Evolutionary conservation across 176 grass and related monocot species (phyloP).

Genomic region (Triticum dicoccoides): DNA sequence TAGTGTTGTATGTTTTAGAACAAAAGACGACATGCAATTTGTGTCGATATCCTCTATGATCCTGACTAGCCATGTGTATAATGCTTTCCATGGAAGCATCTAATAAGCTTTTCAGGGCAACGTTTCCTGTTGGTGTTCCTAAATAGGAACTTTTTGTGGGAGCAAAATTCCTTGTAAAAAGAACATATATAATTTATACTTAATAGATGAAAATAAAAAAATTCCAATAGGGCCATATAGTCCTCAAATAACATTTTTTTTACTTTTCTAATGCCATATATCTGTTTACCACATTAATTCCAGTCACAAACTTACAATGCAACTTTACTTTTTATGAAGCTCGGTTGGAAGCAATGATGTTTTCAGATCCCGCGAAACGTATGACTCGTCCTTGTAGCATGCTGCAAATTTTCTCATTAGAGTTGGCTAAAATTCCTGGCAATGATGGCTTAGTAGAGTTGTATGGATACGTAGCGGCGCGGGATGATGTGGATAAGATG

Average conservation of each 20-base stretch:
- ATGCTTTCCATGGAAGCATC: background rate
- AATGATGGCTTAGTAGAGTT: background rate
- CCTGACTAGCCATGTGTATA: background rate
- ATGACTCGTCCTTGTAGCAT: background rate
- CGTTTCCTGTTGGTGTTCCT: slow-evolving; percentile 8
- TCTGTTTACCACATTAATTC: background rate
- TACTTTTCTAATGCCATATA: background rate
- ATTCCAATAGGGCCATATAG: background rate
- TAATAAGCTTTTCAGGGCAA: slow-evolving; percentile 1
- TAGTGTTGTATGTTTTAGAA: background rate
- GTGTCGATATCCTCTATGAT: background rate
- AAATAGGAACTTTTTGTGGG: background rate
- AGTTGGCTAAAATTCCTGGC: background rate
- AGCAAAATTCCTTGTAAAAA: background rate
- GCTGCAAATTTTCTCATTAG: background rate
- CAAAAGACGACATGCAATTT: background rate
- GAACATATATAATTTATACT: background rate
- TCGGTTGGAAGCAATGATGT: background rate
- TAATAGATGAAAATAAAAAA: background rate
- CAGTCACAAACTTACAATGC: background rate
- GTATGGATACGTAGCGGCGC: background rate
- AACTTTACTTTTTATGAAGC: background rate
- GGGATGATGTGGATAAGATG: background rate
- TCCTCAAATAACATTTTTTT: background rate
- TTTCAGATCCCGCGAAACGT: background rate